Base-by-base conservation (phyloP, 23 red algal species). In the Gracilariopsis chorda region DNA sequence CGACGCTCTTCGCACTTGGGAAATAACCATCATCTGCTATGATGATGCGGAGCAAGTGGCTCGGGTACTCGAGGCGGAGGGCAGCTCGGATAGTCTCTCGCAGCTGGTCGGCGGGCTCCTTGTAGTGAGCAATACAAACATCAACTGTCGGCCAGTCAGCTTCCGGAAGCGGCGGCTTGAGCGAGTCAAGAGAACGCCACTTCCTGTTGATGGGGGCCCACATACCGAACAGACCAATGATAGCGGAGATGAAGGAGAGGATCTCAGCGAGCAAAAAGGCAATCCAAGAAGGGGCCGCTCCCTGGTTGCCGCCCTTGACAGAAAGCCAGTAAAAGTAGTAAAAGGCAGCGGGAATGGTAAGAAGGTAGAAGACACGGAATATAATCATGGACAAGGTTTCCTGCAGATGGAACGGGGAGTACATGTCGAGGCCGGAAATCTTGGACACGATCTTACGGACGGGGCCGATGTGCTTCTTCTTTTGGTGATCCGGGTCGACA, bases 241-340 rank as follows among this genome's bases (percentile, higher is more conserved):
- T 85, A 33, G 90, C 90, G 47, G 59, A 60, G 34, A 74, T 34
- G 35, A 85, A 74, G 33, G 78, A 84, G 46, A 93, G 40, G 51
- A 93, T 60, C 71, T 93, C 90, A 16, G 90, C 90, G 21, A 86
- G 28, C 36, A 93, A 37, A 43, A 74, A 93, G 41, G 80, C 55
- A 7, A 93, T 51, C 90, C 90, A 93, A 29, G 55, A 37, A 25
- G 70, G 45, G 47, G 59, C 20, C 3, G 60, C 72, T 6, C 61
- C 81, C 17, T 77, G 27, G 52, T 93, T 93, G 27, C 90, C 90
- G 7, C 90, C 90, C 40, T 52, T 40, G 33, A 46, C 78, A 28
- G 82, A 46, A 39, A 93, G 80, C 90, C 90, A 93, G 90, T 93
- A 93, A 62, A 93, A 93, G 81, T 93, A 93, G 42, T 93, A 93